Evolutionary conservation across 768 basidiomycete species (phyloP), one percentile per base, ranked within the genome.

Genomic region (Trametes coccinea): DNA sequence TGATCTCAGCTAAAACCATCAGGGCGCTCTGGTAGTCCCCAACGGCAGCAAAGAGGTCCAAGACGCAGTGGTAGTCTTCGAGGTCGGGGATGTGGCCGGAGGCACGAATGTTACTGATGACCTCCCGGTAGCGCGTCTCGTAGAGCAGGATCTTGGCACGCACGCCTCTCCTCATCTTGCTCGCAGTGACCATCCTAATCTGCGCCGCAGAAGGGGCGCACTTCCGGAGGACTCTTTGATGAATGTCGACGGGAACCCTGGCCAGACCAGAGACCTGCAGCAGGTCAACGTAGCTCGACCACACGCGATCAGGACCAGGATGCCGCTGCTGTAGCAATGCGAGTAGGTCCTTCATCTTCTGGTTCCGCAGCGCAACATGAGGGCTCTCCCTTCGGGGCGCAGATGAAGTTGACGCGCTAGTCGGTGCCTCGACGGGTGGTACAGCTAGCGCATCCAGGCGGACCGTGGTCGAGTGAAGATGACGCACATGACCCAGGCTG

Each of bases 51-150:
- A 91, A 91, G 62, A 91, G 89, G 62, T 83, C 80, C 53, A 94
- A 71, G 61, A 94, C 75, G 68, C 86, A 87, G 70, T 92, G 81
- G 71, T 89, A 93, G 71, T 93, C 92, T 2, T 85, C 82, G 54
- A 88, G 60, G 11, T 70, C 67, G 11, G 73, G 81, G 59, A 72
- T 70, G 57, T 69, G 67, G 2, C 84, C 85, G 11, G 81, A 68
- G 41, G 78, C 76, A 55, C 84, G 84, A 27, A 93, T 92, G 71
- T 90, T 89, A 54, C 79, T 79, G 61, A 94, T 82, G 69, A 94
- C 76, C 17, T 79, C 73, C 71, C 84, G 83, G 67, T 91, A 82
- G 33, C 91, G 85, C 16, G 76, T 73, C 73, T 92, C 91, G 67
- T 90, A 83, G 9, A 80, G 51, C 66, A 89, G 86, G 2, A 82